These are phyloP conservation scores for Takashimella koratensis DNA, from an alignment of 1,284 basidiomycete genomes.

Conservation along the genomic window DNA sequence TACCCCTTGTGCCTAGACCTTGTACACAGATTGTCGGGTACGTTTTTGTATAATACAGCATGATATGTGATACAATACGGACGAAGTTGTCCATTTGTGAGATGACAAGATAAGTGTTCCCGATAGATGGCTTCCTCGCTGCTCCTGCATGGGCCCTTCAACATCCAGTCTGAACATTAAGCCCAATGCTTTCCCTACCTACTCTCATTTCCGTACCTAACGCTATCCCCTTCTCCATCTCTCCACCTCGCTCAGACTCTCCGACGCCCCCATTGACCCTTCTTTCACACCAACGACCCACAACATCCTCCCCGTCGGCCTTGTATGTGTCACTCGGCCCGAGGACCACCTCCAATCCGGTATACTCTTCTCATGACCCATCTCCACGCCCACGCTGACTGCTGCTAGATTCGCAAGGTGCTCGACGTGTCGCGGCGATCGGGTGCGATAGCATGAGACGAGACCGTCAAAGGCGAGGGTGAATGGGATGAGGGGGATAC, in stretches of 20 bases:
- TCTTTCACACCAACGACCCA: slow-evolving; percentile 29
- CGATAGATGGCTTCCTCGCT: no score
- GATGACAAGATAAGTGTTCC: no score
- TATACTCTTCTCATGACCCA: slow-evolving; percentile 13
- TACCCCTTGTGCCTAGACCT: no score
- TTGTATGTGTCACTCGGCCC: slow-evolving; percentile 29
- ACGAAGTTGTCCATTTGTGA: no score
- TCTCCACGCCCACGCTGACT: slow-evolving; percentile 19
- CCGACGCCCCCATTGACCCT: no score
- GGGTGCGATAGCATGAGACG: slow-evolving; percentile 32
- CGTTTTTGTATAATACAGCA: no score
- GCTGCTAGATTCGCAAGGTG: slow-evolving; percentile 32
- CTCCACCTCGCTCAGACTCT: slow-evolving; percentile 2
- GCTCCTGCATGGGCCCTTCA: no score
- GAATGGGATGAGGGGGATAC: slow-evolving; percentile 38
- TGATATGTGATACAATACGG: no score
- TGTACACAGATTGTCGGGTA: no score
- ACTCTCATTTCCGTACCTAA: no score
- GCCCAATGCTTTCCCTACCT: no score
- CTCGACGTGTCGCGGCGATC: slow-evolving; percentile 22
- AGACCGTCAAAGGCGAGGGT: slow-evolving; percentile 39
- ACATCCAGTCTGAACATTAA: no score
- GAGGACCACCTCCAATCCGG: slow-evolving; percentile 37
- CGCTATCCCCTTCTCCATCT: slow-evolving; percentile 6
- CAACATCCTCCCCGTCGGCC: slow-evolving; percentile 31